Evolutionary conservation across 257 asterid genomes (phyloP).

Genomic region (Leonotis leonurus): DNA sequence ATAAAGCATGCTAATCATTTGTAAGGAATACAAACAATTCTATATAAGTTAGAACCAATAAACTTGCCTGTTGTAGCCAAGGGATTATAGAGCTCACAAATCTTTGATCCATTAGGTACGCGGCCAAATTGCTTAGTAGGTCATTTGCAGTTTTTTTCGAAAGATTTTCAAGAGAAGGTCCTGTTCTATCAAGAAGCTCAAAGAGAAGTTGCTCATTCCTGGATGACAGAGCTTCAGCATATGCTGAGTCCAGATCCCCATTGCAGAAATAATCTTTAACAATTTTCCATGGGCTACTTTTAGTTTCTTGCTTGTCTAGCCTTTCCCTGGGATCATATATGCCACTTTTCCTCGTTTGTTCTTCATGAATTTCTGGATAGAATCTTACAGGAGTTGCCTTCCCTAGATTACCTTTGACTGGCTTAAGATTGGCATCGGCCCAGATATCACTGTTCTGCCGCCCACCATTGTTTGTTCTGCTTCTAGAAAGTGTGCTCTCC

Average conservation of each 20-base stretch:
- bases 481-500: conserved; percentile 42
- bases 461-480: conserved; percentile 42
- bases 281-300: conserved; percentile 44
- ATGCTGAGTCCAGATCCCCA: conserved; percentile 77
- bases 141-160: conserved; percentile 59
- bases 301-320: conserved; percentile 36
- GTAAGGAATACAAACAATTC: not conserved
- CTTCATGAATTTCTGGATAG: conserved; percentile 33
- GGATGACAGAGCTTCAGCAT: conserved; percentile 64
- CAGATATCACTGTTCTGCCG: conserved; percentile 48
- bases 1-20: not conserved
- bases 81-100: conserved; percentile 67
- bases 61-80: conserved; percentile 92
- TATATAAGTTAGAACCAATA: conserved; percentile 4
- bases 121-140: conserved; percentile 54
- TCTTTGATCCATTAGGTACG: conserved; percentile 61
- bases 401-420: conserved; percentile 32
- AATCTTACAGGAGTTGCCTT: conserved; percentile 33
- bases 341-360: conserved; percentile 37
- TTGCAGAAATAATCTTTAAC: conserved; percentile 45
- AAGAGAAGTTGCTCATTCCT: conserved; percentile 66
- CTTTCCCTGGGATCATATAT: conserved; percentile 36
- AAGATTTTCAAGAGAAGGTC: conserved; percentile 69
- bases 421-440: conserved; percentile 45
- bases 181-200: conserved; percentile 86